Evolutionary conservation across 2,329 filamentous ascomycete genomes (phyloP).

Genomic region (Chrysoporthe cubensis): DNA sequence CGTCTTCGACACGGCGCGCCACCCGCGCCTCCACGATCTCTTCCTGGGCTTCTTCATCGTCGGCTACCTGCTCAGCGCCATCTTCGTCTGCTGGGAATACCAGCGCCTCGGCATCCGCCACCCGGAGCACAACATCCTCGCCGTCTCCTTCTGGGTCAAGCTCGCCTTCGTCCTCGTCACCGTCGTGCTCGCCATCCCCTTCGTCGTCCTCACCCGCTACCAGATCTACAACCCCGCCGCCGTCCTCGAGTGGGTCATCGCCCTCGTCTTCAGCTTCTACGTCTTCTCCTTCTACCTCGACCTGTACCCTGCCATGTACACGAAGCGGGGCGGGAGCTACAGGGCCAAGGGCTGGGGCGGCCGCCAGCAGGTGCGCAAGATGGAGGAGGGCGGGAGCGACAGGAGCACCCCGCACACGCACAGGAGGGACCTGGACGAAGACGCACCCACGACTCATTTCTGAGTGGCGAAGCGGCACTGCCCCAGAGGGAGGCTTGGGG

Average conservation of each 20-base stretch:
- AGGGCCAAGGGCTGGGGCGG: constrained; percentile 22
- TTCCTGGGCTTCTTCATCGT: constrained; percentile 84
- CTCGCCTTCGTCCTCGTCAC: constrained; percentile 82
- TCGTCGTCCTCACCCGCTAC: constrained; percentile 61
- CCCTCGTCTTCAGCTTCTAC: constrained; percentile 87
- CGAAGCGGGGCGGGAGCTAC: constrained; percentile 46
- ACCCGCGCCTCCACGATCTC: constrained; percentile 70
- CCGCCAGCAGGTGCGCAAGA: constrained; percentile 15
- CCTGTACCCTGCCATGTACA: constrained; percentile 76
- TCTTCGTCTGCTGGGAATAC: constrained; percentile 91
- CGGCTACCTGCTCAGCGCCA: constrained; percentile 82
- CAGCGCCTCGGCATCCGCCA: constrained; percentile 81
- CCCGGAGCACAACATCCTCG: constrained; percentile 73
- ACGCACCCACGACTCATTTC: constrained; percentile 14
- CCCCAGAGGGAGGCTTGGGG: too few relatives aligned
- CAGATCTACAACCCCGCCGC: constrained; percentile 67
- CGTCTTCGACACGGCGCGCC: constrained; percentile 80
- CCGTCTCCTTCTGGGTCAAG: constrained; percentile 85
- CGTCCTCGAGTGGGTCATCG: constrained; percentile 77
- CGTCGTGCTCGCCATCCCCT: constrained; percentile 72
- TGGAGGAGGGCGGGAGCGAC: constrained; percentile 24
- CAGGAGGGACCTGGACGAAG: not conserved
- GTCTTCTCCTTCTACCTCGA: constrained; percentile 86
- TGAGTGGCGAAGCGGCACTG: not conserved
- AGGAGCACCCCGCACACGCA: constrained; percentile 17